These are phyloP conservation scores for Cryptosporidium felis DNA, from an alignment of 169 alveolate species.

Conservation along the genomic window DNA sequence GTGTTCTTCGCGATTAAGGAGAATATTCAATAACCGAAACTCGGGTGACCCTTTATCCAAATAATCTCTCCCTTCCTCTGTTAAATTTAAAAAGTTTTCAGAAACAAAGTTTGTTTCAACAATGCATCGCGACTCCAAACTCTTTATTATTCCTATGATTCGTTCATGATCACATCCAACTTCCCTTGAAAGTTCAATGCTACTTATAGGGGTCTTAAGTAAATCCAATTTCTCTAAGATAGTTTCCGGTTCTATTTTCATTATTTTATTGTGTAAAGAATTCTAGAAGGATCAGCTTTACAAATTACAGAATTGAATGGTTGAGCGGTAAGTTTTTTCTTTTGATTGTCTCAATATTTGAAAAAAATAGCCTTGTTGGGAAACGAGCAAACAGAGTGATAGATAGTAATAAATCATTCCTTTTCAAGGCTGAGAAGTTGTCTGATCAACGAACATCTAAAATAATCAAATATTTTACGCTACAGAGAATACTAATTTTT, in stretches of 20 bases:
- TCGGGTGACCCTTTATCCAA: conserved; percentile 81
- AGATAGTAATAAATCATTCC: too few relatives aligned
- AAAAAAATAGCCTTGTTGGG: too few relatives aligned
- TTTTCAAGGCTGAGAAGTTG: too few relatives aligned
- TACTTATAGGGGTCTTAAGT: not conserved
- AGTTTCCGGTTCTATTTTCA: conserved; percentile 23
- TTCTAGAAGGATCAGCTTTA: too few relatives aligned
- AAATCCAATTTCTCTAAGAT: conserved; percentile 23
- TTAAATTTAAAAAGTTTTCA: conserved; percentile 72
- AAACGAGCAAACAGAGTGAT: too few relatives aligned
- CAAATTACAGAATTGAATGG: too few relatives aligned
- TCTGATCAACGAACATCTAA: too few relatives aligned
- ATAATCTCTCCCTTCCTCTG: conserved; percentile 80
- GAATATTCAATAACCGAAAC: conserved; percentile 72
- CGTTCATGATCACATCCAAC: conserved; percentile 77
- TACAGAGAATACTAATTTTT: too few relatives aligned
- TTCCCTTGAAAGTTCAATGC: conserved; percentile 35
- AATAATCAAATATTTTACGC: too few relatives aligned
- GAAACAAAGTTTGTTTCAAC: conserved; percentile 76
- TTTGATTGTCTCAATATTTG: too few relatives aligned
- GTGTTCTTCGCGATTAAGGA: not conserved
- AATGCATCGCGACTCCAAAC: conserved; percentile 79
- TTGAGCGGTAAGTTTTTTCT: too few relatives aligned
- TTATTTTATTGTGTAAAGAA: not conserved
- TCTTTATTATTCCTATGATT: conserved; percentile 80